A percentile compares a stretch with the other conserved stretches of the same genome.
phyloP scores from a whole-genome alignment of 768 basidiomycete genomes.

The Porpolomopsis calyptriformis region DNA sequence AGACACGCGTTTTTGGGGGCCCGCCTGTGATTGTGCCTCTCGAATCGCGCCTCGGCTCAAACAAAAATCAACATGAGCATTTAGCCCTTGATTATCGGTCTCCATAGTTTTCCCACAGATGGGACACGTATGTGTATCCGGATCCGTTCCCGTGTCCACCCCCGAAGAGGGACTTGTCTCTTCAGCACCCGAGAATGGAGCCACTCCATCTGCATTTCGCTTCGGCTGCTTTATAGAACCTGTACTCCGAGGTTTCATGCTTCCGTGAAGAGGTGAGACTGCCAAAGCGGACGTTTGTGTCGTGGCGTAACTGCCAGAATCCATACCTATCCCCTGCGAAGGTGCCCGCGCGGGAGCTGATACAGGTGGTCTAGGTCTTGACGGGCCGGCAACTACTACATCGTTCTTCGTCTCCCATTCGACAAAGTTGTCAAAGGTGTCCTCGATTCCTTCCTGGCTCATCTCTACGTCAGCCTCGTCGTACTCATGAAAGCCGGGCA shows the following conservation, averaged over 20 bases:
- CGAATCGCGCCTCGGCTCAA: constrained; percentile 68
- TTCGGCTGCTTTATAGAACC: neutral
- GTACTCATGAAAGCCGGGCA: constrained; percentile 46
- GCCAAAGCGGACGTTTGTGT: neutral
- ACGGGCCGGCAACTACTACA: neutral
- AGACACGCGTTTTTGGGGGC: neutral
- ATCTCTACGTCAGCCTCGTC: constrained; percentile 30
- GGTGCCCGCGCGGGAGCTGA: constrained; percentile 18
- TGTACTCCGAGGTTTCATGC: constrained; percentile 1
- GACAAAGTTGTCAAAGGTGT: constrained; percentile 14
- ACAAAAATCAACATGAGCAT: constrained; percentile 86
- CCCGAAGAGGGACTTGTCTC: neutral
- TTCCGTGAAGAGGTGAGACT: neutral
- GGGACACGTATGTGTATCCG: constrained; percentile 49
- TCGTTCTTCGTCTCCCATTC: neutral
- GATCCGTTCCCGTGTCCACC: neutral
- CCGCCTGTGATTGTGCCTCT: constrained; percentile 40
- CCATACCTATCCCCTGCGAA: neutral
- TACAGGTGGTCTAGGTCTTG: constrained; percentile 13
- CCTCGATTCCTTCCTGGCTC: constrained; percentile 14
- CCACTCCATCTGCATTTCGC: neutral
- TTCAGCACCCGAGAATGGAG: too few relatives aligned
- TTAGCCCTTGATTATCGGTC: constrained; percentile 68
- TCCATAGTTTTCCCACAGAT: constrained; percentile 53
- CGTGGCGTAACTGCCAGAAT: neutral